Conservation (phyloP, 345 rosid genomes). For the Arabis hirsuta region DNA sequence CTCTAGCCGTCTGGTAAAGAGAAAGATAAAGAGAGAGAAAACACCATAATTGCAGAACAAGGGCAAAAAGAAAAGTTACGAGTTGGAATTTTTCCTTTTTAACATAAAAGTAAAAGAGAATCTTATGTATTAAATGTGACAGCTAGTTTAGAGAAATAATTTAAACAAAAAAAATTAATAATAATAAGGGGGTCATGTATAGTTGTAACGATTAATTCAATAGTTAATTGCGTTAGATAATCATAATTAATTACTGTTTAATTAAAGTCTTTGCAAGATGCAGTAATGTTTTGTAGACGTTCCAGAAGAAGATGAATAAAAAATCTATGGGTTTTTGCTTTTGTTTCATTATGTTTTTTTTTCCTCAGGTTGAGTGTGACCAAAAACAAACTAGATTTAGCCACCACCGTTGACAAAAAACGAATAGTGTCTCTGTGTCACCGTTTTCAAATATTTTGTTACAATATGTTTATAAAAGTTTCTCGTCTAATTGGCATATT, state of each 20-base stretch:
- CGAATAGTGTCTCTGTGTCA: background rate
- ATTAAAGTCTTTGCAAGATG: background rate
- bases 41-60: background rate
- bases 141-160: slow-evolving; percentile 26
- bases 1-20: slow-evolving; percentile 24
- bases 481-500: slow-evolving; percentile 11
- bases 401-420: slow-evolving; percentile 34
- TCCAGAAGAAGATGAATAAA: background rate
- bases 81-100: slow-evolving; percentile 19
- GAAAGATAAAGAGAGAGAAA: slow-evolving; percentile 16
- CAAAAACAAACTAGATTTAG: background rate
- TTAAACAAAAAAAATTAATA: background rate
- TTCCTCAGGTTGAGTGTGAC: slow-evolving; percentile 25
- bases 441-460: background rate
- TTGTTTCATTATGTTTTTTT: background rate
- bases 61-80: slow-evolving; percentile 16
- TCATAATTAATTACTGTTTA: slow-evolving; percentile 1
- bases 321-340: background rate
- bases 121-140: slow-evolving; percentile 36
- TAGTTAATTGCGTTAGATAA: background rate
- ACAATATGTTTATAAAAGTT: background rate
- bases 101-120: slow-evolving; percentile 24
- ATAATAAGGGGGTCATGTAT: background rate
- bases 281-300: slow-evolving; percentile 23
- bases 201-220: slow-evolving; percentile 30